phyloP scores from a whole-genome alignment of 1,139 yeast species.

The Sugiyamaella paludigena region DNA sequence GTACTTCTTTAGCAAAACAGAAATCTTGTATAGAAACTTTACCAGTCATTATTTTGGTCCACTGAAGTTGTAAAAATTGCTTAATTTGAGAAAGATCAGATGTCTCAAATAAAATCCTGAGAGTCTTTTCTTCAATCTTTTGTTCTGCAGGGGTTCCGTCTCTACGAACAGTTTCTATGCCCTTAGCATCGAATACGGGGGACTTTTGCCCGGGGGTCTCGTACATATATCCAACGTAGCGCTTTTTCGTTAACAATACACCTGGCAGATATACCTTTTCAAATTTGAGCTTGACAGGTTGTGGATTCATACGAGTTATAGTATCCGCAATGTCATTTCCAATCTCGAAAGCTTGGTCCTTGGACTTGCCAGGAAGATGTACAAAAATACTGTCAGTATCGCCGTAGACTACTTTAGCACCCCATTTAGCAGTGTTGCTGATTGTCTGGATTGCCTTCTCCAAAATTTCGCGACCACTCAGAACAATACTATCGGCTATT shows the following conservation, averaged over 20 bases:
- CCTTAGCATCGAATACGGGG: slow-evolving; percentile 90
- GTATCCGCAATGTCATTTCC: slow-evolving; percentile 67
- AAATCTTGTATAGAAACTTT: slow-evolving; percentile 73
- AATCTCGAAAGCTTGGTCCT: slow-evolving; percentile 68
- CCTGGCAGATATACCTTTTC: slow-evolving; percentile 93
- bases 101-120: slow-evolving; percentile 68
- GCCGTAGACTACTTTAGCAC: slow-evolving; percentile 93
- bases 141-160: slow-evolving; percentile 95
- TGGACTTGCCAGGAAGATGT: slow-evolving; percentile 78
- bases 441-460: slow-evolving; percentile 68
- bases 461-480: slow-evolving; percentile 83
- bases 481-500: slow-evolving; percentile 90
- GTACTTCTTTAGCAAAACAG: slow-evolving; percentile 88
- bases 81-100: slow-evolving; percentile 70
- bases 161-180: slow-evolving; percentile 88
- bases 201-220: slow-evolving; percentile 53
- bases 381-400: slow-evolving; percentile 94
- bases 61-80: slow-evolving; percentile 59
- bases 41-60: slow-evolving; percentile 59
- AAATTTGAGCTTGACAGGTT: slow-evolving; percentile 78
- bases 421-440: slow-evolving; percentile 60
- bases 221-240: slow-evolving; percentile 85
- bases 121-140: slow-evolving; percentile 68
- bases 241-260: slow-evolving; percentile 74
- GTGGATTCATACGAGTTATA: slow-evolving; percentile 69